Percentiles rank a stretch among this genome's conserved stretches.
Evolutionary conservation across 2,329 filamentous ascomycete species (phyloP).

Genomic region (Raffaelea albimanens): DNA sequence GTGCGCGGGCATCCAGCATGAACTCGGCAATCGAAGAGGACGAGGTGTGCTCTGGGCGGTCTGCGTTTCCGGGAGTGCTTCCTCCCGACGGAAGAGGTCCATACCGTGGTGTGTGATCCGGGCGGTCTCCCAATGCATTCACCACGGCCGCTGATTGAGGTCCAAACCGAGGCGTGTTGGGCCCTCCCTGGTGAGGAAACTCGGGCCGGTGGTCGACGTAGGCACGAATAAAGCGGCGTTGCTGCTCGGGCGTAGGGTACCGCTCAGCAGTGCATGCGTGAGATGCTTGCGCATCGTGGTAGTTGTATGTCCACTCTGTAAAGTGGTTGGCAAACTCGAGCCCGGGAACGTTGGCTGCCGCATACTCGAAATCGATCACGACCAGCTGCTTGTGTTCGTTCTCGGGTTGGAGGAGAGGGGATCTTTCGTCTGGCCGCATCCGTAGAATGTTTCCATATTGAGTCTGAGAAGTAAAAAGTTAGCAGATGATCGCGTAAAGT

Average conservation of each 20-base stretch:
- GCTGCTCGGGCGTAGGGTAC: conserved; percentile 75
- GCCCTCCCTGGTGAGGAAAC: conserved; percentile 38
- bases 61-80: too few species aligned
- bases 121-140: too few species aligned
- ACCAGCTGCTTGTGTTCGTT: conserved; percentile 95
- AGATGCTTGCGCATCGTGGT: conserved; percentile 62
- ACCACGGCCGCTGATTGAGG: conserved; percentile 4
- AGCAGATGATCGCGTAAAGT: too few species aligned
- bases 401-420: conserved; percentile 75
- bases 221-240: conserved; percentile 72
- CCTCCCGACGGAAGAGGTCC: too few species aligned
- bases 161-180: conserved; percentile 11
- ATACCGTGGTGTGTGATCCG: too few species aligned
- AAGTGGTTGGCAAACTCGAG: conserved; percentile 98
- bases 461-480: conserved; percentile 44
- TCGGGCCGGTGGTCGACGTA: conserved; percentile 77
- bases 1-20: conserved; percentile 68
- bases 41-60: too few species aligned
- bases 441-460: conserved; percentile 98
- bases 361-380: conserved; percentile 98
- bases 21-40: conserved; percentile 56
- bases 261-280: conserved; percentile 57
- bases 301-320: conserved; percentile 97
- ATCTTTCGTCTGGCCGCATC: conserved; percentile 58
- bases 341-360: conserved; percentile 76